A percentile compares a stretch with the other conserved stretches of the same genome.
Conservation (phyloP, 2,329 filamentous ascomycete genomes). For the Cercospora beticola region DNA sequence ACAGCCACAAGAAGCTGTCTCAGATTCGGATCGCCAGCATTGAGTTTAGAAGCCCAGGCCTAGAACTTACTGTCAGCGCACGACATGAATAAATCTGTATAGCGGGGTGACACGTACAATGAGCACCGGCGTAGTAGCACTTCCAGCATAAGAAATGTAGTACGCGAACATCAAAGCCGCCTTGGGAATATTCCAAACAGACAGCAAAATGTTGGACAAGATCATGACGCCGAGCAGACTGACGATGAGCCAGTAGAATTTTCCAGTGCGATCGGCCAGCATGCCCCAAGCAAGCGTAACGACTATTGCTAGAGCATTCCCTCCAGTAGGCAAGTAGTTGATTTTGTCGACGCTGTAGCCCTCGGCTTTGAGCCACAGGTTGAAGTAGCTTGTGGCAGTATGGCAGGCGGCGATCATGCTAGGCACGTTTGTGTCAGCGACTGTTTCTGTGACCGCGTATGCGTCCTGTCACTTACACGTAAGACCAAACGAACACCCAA, state of each 20-base stretch:
- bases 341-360: conserved; percentile 20
- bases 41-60: conserved; percentile 13
- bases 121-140: conserved; percentile 8
- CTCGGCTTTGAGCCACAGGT: conserved; percentile 20
- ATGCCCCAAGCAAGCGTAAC: conserved; percentile 18
- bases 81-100: background rate
- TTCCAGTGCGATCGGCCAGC: conserved; percentile 15
- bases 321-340: conserved; percentile 20
- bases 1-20: conserved; percentile 19
- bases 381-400: conserved; percentile 22
- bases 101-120: conserved; percentile 1
- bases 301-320: conserved; percentile 18
- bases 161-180: conserved; percentile 12
- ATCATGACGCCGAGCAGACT: conserved; percentile 15
- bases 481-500: conserved; percentile 22
- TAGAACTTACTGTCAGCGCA: background rate
- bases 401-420: conserved; percentile 20
- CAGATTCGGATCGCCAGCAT: conserved; percentile 16
- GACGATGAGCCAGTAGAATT: conserved; percentile 18
- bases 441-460: background rate
- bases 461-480: conserved; percentile 11
- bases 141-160: conserved; percentile 13
- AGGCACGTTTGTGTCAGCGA: background rate
- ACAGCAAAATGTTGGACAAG: conserved; percentile 16
- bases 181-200: conserved; percentile 16